Evolutionary conservation across 2,329 filamentous ascomycete genomes (phyloP), one percentile per base, ranked within the genome.

Genomic region (Cryphonectria radicalis): DNA sequence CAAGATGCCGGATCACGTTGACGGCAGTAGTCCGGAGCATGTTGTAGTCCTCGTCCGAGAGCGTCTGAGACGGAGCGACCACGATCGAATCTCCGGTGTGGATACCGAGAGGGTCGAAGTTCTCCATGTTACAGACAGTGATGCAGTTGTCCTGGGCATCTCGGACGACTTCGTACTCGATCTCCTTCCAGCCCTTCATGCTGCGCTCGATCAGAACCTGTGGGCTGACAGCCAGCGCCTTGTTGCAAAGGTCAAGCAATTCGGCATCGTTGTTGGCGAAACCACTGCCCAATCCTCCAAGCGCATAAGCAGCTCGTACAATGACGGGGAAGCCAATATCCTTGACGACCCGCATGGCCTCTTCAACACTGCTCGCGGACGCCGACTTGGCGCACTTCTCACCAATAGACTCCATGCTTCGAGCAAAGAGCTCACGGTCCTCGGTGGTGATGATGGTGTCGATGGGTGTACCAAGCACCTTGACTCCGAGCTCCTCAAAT

Each of bases 121-220:
- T 98, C 83, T 97, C 94, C 93, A 97, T 97, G 85, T 97, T 98
- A 88, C 95, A 98, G 77, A 98, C 95, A 4, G 95, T 98, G 79
- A 98, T 98, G 82, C 96, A 98, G 89, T 99, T 99, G 88, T 98
- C 97, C 81, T 93, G 91, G 68, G 94, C 95, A 82, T 99, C 96
- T 77, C 96, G 93, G 74, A 98, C 96, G 71, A 98, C 96, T 83
- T 98, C 96, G 79, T 98, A 99, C 83, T 99, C 96, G 66, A 98
- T 92, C 83, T 99, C 96, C 84, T 99, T 99, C 96, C 96, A 99
- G 72, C 96, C 96, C 85, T 98, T 98, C 95, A 99, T 98, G 84
- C 94, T 97, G 81, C 93, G 91, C 85, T 99, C 96, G 77, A 99
- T 97, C 69, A 99, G 88, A 10, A 99, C 93, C 80, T 99, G 96